Evolutionary conservation across 2,329 filamentous ascomycete genomes (phyloP).

Genomic region (Diaporthe capsici): DNA sequence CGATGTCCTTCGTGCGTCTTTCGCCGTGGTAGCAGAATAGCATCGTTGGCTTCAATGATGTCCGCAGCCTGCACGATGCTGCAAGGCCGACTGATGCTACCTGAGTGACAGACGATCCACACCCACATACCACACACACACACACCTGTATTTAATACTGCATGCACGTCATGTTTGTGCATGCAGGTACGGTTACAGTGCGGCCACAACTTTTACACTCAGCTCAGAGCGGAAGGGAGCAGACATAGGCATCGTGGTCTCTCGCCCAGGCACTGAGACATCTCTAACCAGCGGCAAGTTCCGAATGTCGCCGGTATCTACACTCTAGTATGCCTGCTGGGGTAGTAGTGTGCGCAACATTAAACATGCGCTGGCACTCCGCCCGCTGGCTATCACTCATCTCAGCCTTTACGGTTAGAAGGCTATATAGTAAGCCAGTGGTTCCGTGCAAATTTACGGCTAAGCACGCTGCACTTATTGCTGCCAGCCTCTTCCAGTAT

Average conservation of each 20-base stretch:
- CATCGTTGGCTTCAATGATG: too few species aligned
- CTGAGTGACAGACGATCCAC: background rate
- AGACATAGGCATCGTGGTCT: background rate
- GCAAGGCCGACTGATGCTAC: background rate
- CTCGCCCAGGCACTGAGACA: background rate
- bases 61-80: background rate
- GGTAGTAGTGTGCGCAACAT: background rate
- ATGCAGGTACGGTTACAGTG: constrained; percentile 24
- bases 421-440: too few species aligned
- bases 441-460: too few species aligned
- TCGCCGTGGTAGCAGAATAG: background rate
- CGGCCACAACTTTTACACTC: background rate
- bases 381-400: too few species aligned
- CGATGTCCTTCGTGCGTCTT: background rate
- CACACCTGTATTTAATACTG: background rate
- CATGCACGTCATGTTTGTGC: background rate
- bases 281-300: background rate
- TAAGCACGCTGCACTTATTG: too few species aligned
- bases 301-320: background rate
- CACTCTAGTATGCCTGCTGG: background rate
- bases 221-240: background rate
- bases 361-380: too few species aligned
- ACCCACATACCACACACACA: background rate
- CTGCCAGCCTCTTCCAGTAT: too few species aligned
- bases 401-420: too few species aligned